Evolutionary conservation across 108 stramenopile species (phyloP), one percentile per base, ranked within the genome.

Genomic region (Epipyxis sp.): DNA sequence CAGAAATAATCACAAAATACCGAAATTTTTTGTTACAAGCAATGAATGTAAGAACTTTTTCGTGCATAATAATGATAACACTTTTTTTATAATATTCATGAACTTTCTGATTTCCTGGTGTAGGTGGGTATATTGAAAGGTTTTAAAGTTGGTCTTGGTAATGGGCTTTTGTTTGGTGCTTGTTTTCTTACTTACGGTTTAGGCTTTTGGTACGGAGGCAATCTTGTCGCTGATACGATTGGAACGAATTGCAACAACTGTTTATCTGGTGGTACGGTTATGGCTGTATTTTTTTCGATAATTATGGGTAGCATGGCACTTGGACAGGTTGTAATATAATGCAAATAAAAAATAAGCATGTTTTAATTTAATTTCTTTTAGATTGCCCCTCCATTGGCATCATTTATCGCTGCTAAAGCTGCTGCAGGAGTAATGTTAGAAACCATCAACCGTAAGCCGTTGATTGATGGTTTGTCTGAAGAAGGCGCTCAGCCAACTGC

Each of bases 371-470:
- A n/a, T 57, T 57, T n/a, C n/a, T 57, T 57, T n/a, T n/a, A n/a
- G n/a, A n/a, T n/a, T 6, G 71, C 71, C 25, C 71, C 71, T 10
- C 71, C 71, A 13, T 6, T 74, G 42, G 43, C 44, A 10, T 37
- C 71, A 20, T 74, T 74, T 32, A 29, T 37, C 50, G 10, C 71
- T 27, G 71, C 71, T 42, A 13, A 37, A 10, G 6, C 71, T 35
- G 6, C 71, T 32, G 34, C 34, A 10, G 71, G 13, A 57, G 42
- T 29, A 13, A 74, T 93, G 2, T 90, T 92, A 74, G 89, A 88
- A 69, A 43, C 90, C 13, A 85, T 90, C 82, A 78, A 90, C 59
- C 59, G 90, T 3, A 71, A 87, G 71, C 92, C 90, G 20, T 42
- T 74, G 10, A 74, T 74, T 35, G 71, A 74, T 32, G 71, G 71